Evolutionary conservation across 768 basidiomycete genomes (phyloP), one percentile per base, ranked within the genome.

Genomic region (Cubamyces lactineus): DNA sequence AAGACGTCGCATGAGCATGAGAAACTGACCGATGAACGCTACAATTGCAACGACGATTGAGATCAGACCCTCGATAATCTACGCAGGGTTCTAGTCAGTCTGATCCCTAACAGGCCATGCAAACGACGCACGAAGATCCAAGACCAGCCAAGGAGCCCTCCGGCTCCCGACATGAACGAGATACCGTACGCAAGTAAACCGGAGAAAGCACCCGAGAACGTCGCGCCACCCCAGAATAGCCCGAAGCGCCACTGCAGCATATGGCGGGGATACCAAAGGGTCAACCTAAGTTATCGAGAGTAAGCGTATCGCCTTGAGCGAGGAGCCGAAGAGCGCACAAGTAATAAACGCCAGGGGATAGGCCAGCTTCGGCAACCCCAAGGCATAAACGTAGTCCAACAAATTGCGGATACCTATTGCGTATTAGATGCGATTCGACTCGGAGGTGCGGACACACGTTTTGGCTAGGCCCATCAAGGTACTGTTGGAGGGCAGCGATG

Each of bases 301-400:
- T 34, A 34, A 34, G 34, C 9, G 9, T 34, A 11, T 9, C 9
- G 34, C 5, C 5, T 34, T 34, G 28, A 28, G 7, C 34, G 5
- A 41, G 21, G 8, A 17, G n/a, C 16, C 6, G 5, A 71, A 80
- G 6, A 7, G 54, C 66, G 47, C 54, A 88, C 88, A 87, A 89
- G 75, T 88, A 91, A 0, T 83, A 81, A 9, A 90, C 85, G 23
- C 88, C 88, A 12, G 89, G 88, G 70, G 87, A 90, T 8, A 89
- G 67, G 1, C 89, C 87, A 5, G 87, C 85, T 73, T 91, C 89
- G 0, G 86, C 81, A 1, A 86, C 68, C 2, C 89, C 88, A 0
- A 89, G 81, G 61, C 79, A 82, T 5, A 84, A 72, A 11, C 86
- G 81, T 12, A 77, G 78, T n/a, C 79, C 85, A 16, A 87, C 80